phyloP scores from a whole-genome alignment of 179 eudicot species.

The Monotropa hypopitys region DNA sequence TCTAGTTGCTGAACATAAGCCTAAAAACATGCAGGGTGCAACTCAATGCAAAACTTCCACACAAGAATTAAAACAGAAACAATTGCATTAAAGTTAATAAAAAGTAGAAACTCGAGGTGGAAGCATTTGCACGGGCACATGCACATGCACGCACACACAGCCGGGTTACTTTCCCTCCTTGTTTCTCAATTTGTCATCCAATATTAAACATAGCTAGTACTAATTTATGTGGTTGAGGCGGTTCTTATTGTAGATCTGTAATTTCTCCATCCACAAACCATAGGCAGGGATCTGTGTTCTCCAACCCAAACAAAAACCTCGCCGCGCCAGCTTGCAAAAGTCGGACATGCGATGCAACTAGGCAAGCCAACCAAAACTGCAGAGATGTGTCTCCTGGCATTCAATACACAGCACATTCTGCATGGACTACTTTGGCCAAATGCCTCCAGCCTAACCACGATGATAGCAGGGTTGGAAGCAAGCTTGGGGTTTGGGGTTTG shows the following conservation, averaged over 20 bases:
- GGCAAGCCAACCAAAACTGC: not conserved
- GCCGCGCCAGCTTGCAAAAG: not conserved
- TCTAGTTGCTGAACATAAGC: conserved; percentile 98
- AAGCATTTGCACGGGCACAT: not conserved
- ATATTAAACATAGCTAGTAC: not conserved
- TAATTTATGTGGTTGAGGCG: no score
- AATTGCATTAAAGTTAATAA: not conserved
- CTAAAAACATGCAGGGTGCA: conserved; percentile 16
- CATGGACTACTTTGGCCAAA: not conserved
- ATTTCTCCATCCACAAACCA: conserved; percentile 2
- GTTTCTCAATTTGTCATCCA: not conserved
- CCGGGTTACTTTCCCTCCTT: not conserved
- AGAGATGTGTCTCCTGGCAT: not conserved
- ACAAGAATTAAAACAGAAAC: not conserved
- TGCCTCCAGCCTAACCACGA: not conserved
- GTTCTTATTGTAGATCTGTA: not conserved
- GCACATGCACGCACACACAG: not conserved
- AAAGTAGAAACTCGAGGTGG: not conserved
- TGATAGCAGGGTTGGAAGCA: not conserved
- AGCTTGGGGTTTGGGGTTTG: not conserved
- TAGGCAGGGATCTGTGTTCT: not conserved
- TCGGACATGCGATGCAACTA: not conserved
- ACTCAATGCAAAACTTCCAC: not conserved
- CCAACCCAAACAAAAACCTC: not conserved
- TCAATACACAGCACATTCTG: not conserved